Evolutionary conservation across 768 basidiomycete species (phyloP).

Genomic region (Termitomyces sp.): DNA sequence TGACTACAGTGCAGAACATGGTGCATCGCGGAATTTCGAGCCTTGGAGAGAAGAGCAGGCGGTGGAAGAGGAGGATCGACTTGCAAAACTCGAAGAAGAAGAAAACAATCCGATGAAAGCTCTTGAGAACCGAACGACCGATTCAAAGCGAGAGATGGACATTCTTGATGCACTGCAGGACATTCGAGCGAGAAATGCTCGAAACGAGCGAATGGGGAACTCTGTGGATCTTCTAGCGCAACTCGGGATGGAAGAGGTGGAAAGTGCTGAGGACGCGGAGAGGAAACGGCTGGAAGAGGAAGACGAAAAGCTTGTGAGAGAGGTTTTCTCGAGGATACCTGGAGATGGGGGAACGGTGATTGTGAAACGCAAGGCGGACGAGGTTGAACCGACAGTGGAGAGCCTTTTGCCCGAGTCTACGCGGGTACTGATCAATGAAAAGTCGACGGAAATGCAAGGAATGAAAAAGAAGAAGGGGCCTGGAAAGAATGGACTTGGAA

Average conservation of each 20-base stretch:
- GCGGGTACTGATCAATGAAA: constrained; percentile 49
- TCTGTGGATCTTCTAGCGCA: constrained; percentile 63
- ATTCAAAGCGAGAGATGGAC: constrained; percentile 98
- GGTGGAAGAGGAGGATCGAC: constrained; percentile 75
- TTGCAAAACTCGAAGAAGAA: constrained; percentile 84
- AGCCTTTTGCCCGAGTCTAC: constrained; percentile 64
- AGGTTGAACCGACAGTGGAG: constrained; percentile 66
- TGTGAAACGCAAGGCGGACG: constrained; percentile 84
- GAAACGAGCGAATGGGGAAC: constrained; percentile 83
- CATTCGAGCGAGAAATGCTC: constrained; percentile 78
- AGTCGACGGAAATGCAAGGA: constrained; percentile 32
- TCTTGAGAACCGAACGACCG: constrained; percentile 86
- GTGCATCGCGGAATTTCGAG: constrained; percentile 96
- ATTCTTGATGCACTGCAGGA: constrained; percentile 94
- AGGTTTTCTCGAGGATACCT: constrained; percentile 77
- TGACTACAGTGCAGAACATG: constrained; percentile 90
- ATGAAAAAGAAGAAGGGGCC: constrained; percentile 61
- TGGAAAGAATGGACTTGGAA: constrained; percentile 62
- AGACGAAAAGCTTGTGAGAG: constrained; percentile 84
- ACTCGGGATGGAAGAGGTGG: constrained; percentile 60
- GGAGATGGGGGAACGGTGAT: constrained; percentile 40
- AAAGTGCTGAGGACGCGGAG: constrained; percentile 72
- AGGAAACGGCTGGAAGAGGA: constrained; percentile 76
- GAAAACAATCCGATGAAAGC: constrained; percentile 98
- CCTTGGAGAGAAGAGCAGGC: constrained; percentile 87